Evolutionary conservation across 148 eudicot species (phyloP).

Genomic region (Polygonum maritimum): DNA sequence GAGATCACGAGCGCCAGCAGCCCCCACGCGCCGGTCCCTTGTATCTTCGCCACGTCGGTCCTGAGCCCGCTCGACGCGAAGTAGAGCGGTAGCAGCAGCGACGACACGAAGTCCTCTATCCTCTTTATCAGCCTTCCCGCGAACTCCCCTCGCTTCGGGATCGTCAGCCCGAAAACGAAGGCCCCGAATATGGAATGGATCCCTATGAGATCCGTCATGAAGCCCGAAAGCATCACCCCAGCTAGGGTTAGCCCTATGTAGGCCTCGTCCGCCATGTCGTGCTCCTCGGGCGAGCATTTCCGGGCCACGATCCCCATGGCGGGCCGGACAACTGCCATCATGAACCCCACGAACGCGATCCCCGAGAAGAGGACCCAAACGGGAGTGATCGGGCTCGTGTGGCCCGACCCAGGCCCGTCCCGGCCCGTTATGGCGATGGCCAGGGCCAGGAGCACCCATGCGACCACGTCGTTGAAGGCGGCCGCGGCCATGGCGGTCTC

Average conservation of each 20-base stretch:
- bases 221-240: slow-evolving; percentile 38
- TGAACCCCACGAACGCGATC: slow-evolving; percentile 29
- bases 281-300: slow-evolving; percentile 23
- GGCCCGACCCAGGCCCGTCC: slow-evolving; percentile 20
- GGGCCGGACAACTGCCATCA: slow-evolving; percentile 32
- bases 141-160: slow-evolving; percentile 1
- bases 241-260: slow-evolving; percentile 33
- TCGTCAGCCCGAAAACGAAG: neutral
- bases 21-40: neutral
- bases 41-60: slow-evolving; percentile 1
- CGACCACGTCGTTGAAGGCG: slow-evolving; percentile 46
- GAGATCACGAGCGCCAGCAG: slow-evolving; percentile 3
- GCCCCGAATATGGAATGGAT: slow-evolving; percentile 6
- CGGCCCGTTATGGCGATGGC: slow-evolving; percentile 39
- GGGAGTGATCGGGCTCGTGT: slow-evolving; percentile 34
- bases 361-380: slow-evolving; percentile 42
- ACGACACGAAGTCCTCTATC: slow-evolving; percentile 7
- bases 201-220: slow-evolving; percentile 36
- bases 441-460: slow-evolving; percentile 45
- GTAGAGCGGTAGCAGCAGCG: neutral
- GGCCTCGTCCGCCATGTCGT: slow-evolving; percentile 22
- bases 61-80: slow-evolving; percentile 1
- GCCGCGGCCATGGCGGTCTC: slow-evolving; percentile 53
- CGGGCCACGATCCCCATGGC: slow-evolving; percentile 32
- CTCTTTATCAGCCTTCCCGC: neutral